Base-by-base conservation (phyloP, 441 rosid genomes). In the Adansonia madagascariensis region DNA sequence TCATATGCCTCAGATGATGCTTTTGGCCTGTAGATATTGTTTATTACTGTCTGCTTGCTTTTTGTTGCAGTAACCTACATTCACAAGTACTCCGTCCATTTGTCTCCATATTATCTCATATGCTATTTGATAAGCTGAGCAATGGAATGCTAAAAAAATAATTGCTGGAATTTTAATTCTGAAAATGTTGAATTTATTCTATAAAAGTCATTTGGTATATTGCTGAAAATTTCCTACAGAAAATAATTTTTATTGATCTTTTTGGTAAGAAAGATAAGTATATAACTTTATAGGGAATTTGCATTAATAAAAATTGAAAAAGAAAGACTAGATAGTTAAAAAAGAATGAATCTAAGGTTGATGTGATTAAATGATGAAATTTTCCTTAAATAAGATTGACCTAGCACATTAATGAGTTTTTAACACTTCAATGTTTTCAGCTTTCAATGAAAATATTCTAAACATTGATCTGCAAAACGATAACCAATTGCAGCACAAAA, bases 241-340 rank as follows among this genome's bases (percentile, higher is more conserved):
- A 2, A 35, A 18, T 8, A 66, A 31, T 65, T 17, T 17, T 41
- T 65, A 17, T 43, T 44, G 14, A 10, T 47, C 22, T 22, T 60
- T 60, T 41, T 7, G 12, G 6, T 41, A 8, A 2, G 4, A 8
- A 63, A 64, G 12, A n/a, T 39, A 55, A 55, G 22, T 60, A 24
- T 10, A 12, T 46, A 55, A 47, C 47, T 44, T 67, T 67, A 46
- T 18, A 1, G 35, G 71, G 50, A 39, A 39, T 9, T 17, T 65
- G 9, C 27, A 65, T 65, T 65, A n/a, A 65, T 18, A 65, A 65
- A 64, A 61, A 6, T 41, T 41, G 49, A 65, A 17, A 64, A n/a
- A 49, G 50, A 65, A 65, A 65, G 8, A 41, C 14, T n/a, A 65
- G 24, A 8, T 65, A 63, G 10, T 35, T 8, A 57, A 63, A 15